Evolutionary conservation across 129 eudicot species (phyloP).

Genomic region (Tagetes patula): DNA sequence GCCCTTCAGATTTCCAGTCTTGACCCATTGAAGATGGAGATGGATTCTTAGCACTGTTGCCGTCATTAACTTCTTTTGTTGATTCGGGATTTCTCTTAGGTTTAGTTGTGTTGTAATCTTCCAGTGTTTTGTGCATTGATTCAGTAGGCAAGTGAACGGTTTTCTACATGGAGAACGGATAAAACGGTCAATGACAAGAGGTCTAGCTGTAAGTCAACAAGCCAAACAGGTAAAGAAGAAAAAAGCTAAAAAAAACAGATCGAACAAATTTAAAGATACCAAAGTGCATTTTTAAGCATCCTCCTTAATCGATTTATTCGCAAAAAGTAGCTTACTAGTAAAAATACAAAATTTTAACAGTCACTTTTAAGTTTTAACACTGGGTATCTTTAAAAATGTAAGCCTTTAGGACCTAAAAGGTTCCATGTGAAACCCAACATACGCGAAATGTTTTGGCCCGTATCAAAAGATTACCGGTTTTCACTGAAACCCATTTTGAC

Average conservation of each 20-base stretch:
- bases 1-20: conserved; percentile 68
- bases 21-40: conserved; percentile 46
- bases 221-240: not conserved
- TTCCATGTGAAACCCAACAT: not conserved
- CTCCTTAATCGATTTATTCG: not conserved
- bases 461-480: not conserved
- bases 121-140: conserved; percentile 72
- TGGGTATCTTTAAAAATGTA: not conserved
- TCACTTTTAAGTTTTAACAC: not conserved
- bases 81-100: conserved; percentile 21
- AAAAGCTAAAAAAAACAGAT: not conserved
- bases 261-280: not conserved
- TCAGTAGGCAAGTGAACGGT: conserved; percentile 60
- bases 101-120: conserved; percentile 46
- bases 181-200: conserved; percentile 30
- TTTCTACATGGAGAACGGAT: conserved; percentile 49
- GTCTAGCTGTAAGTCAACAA: not conserved
- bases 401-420: not conserved
- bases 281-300: not conserved
- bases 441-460: conserved; percentile 2
- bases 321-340: not conserved
- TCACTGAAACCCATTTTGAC: not conserved
- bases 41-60: conserved; percentile 11
- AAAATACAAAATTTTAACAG: not conserved
- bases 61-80: conserved; percentile 26